phyloP scores from a whole-genome alignment of 1,284 basidiomycete genomes.

The Malassezia pachydermatis region DNA sequence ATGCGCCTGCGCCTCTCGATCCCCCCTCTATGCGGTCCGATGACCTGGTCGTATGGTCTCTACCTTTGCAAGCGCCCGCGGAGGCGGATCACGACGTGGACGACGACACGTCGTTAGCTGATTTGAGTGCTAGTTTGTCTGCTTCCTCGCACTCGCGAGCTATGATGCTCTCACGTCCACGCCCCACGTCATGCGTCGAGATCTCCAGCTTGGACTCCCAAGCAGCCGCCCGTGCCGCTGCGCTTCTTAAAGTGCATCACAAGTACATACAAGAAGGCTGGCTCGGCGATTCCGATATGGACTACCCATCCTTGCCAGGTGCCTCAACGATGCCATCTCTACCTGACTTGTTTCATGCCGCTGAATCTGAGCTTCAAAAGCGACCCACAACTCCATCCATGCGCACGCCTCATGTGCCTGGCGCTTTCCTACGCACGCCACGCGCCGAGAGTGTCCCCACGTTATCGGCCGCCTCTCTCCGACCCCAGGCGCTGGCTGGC shows the following conservation, averaged over 20 bases:
- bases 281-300: constrained; percentile 10
- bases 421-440: constrained; percentile 5
- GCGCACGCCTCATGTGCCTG: constrained; percentile 6
- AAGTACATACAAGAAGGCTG: constrained; percentile 38
- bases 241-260: constrained; percentile 39
- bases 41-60: constrained; percentile 1
- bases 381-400: not conserved
- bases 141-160: constrained; percentile 22
- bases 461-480: constrained; percentile 1
- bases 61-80: not conserved
- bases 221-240: constrained; percentile 36
- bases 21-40: too few species aligned
- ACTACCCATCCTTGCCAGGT: not conserved
- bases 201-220: constrained; percentile 31
- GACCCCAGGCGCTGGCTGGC: constrained; percentile 14
- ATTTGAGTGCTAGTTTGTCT: constrained; percentile 12
- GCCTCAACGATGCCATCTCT: not conserved
- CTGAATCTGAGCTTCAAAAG: constrained; percentile 2
- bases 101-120: not conserved
- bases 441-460: not conserved
- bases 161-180: constrained; percentile 25
- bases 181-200: constrained; percentile 34
- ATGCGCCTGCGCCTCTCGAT: too few species aligned
- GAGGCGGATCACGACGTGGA: not conserved
- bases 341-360: constrained; percentile 4